These are phyloP conservation scores for Xylaria sp. DNA, from an alignment of 2,329 filamentous ascomycete species.

Conservation along the genomic window DNA sequence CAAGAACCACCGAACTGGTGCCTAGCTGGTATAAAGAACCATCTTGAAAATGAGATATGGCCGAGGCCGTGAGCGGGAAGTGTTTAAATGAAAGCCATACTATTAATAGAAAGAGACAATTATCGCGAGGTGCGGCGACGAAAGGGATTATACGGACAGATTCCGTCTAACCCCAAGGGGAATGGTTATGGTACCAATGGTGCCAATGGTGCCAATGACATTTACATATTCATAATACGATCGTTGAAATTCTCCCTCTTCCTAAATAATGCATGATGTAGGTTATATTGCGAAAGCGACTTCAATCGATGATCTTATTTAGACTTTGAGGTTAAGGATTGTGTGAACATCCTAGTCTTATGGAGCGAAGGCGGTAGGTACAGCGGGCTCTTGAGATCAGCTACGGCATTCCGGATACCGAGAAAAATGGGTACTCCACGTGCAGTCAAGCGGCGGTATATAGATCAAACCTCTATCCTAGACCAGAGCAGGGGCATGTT, in stretches of 20 bases:
- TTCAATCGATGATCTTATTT: not conserved
- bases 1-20: not conserved
- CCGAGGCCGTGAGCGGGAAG: not conserved
- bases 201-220: too few species aligned
- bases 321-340: not conserved
- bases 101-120: too few species aligned
- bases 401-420: too few species aligned
- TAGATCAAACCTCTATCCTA: too few species aligned
- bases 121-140: too few species aligned
- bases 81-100: too few species aligned
- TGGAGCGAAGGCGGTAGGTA: not conserved
- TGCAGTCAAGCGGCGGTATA: too few species aligned
- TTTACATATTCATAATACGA: not conserved
- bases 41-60: not conserved
- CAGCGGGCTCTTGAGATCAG: not conserved
- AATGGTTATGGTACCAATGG: too few species aligned
- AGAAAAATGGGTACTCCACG: too few species aligned
- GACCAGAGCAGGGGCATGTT: too few species aligned
- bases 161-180: too few species aligned
- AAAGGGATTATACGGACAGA: too few species aligned
- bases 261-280: not conserved
- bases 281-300: not conserved
- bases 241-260: not conserved
- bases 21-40: not conserved
- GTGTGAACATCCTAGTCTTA: not conserved